phyloP scores from a whole-genome alignment of 345 rosid species.

The Acer saccharum region DNA sequence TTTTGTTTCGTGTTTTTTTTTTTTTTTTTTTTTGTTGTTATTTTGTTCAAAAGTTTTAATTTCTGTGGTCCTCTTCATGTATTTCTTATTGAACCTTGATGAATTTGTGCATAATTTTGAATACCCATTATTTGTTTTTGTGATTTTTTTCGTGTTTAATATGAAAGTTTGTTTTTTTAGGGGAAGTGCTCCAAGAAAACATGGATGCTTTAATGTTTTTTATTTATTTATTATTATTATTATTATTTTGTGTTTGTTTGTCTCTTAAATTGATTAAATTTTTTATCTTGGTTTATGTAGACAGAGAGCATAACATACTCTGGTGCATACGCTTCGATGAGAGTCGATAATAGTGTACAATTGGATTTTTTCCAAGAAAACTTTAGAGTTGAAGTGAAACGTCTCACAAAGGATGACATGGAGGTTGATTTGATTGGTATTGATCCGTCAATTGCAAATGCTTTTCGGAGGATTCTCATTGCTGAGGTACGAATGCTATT shows the following conservation, averaged over 20 bases:
- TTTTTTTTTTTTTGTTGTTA: neutral
- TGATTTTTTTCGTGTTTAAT: neutral
- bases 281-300: conserved; percentile 43
- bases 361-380: conserved; percentile 52
- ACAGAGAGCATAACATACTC: conserved; percentile 59
- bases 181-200: too few relatives aligned
- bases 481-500: conserved; percentile 65
- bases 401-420: conserved; percentile 54
- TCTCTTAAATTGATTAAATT: neutral
- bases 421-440: conserved; percentile 91
- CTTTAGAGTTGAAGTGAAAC: conserved; percentile 62
- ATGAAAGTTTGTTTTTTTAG: too few relatives aligned
- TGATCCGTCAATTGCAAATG: conserved; percentile 81
- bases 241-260: neutral
- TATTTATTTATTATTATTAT: neutral
- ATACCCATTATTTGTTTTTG: neutral
- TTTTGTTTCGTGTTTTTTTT: neutral
- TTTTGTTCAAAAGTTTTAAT: neutral
- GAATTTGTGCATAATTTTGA: neutral
- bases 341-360: conserved; percentile 64
- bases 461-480: conserved; percentile 87
- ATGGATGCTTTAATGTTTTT: too few relatives aligned
- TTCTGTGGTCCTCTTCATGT: neutral
- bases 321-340: conserved; percentile 84
- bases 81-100: neutral